A percentile compares a stretch with the other conserved stretches of the same genome.
Evolutionary conservation across 2,329 filamentous ascomycete genomes (phyloP).

Genomic region (Alternaria brassicae): DNA sequence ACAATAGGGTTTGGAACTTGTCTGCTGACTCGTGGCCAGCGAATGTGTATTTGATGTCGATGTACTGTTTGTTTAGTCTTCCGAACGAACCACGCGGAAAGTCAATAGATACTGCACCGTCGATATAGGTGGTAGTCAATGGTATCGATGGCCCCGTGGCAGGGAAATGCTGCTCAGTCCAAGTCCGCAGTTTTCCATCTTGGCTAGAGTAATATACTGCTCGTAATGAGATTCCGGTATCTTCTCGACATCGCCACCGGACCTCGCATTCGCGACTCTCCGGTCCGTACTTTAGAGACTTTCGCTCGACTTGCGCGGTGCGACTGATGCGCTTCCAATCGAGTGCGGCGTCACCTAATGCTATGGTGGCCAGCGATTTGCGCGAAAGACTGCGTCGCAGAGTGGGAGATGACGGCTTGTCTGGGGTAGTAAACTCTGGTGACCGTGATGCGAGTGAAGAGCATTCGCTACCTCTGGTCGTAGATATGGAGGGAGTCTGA

Average conservation of each 20-base stretch:
- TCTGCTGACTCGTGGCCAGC: slow-evolving; percentile 16
- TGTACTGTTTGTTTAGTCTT: slow-evolving; percentile 34
- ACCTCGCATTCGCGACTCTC: slow-evolving; percentile 34
- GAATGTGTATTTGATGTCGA: slow-evolving; percentile 42
- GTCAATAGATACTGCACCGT: slow-evolving; percentile 41
- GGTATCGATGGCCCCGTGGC: slow-evolving; percentile 42
- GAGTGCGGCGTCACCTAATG: slow-evolving; percentile 37
- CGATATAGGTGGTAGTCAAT: slow-evolving; percentile 35
- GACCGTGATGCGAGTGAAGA: slow-evolving; percentile 20
- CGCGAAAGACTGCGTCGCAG: slow-evolving; percentile 27
- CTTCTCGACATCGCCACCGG: slow-evolving; percentile 40
- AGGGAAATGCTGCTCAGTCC: slow-evolving; percentile 40
- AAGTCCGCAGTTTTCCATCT: slow-evolving; percentile 25
- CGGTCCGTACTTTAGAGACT: slow-evolving; percentile 12
- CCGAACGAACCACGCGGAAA: slow-evolving; percentile 40
- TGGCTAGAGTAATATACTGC: slow-evolving; percentile 33
- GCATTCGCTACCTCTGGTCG: slow-evolving; percentile 23
- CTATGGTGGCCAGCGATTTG: slow-evolving; percentile 32
- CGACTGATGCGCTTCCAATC: slow-evolving; percentile 39
- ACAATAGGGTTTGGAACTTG: slow-evolving; percentile 42
- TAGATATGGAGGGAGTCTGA: slow-evolving; percentile 32
- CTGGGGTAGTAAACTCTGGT: slow-evolving; percentile 30
- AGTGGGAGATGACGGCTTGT: slow-evolving; percentile 17
- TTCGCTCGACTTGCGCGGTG: slow-evolving; percentile 40
- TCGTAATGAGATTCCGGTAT: slow-evolving; percentile 36